These are phyloP conservation scores for Phaffia rhodozyma DNA, from an alignment of 1,284 basidiomycete genomes.

Conservation along the genomic window DNA sequence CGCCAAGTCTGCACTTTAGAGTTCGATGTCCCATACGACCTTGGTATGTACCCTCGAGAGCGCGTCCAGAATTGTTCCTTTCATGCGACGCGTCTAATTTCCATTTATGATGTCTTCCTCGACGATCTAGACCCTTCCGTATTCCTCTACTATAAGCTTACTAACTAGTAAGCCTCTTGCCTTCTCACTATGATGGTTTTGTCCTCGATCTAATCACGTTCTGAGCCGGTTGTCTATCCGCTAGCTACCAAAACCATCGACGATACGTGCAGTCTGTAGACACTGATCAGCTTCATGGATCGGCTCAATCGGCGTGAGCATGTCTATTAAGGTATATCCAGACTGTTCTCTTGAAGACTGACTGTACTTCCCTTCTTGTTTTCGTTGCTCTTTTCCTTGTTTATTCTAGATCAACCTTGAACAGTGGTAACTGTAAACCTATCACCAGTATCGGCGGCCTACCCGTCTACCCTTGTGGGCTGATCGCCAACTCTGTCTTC, in stretches of 20 bases:
- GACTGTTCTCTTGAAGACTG: not conserved
- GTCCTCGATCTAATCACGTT: not conserved
- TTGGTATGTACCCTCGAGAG: slow-evolving; percentile 34
- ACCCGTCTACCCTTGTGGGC: slow-evolving; percentile 82
- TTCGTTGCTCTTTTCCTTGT: not conserved
- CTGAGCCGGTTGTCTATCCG: not conserved
- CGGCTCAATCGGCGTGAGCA: slow-evolving; percentile 33
- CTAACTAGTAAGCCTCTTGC: slow-evolving; percentile 49
- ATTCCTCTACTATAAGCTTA: slow-evolving; percentile 93
- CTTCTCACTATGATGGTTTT: too few species aligned
- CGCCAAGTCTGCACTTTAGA: slow-evolving; percentile 58
- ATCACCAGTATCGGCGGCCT: slow-evolving; percentile 48
- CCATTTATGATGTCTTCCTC: not conserved
- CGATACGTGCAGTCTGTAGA: slow-evolving; percentile 91
- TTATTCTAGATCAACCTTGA: slow-evolving; percentile 40
- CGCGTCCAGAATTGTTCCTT: not conserved
- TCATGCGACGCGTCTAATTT: not conserved
- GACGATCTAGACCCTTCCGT: slow-evolving; percentile 49
- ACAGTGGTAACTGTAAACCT: slow-evolving; percentile 79
- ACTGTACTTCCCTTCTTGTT: not conserved
- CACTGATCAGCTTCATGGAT: slow-evolving; percentile 71
- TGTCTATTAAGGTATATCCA: not conserved
- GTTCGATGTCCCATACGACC: slow-evolving; percentile 69
- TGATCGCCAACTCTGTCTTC: slow-evolving; percentile 97
- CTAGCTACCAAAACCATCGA: slow-evolving; percentile 86